Percentiles rank a stretch among this genome's conserved stretches.
These are phyloP conservation scores for Suillus decipiens DNA, from an alignment of 768 basidiomycete species.

Conservation along the genomic window DNA sequence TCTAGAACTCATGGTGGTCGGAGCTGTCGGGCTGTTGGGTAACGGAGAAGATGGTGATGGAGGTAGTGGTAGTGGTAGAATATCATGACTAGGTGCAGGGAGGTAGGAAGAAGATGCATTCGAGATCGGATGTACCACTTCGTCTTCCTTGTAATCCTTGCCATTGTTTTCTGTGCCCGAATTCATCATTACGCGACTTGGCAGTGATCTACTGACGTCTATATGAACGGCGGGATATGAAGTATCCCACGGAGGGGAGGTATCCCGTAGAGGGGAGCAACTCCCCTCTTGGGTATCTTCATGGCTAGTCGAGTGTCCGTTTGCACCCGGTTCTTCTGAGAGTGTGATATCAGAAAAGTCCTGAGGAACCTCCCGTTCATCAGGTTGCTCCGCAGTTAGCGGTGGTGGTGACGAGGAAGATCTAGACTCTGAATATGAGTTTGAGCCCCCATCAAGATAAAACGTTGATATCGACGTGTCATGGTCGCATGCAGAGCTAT, in stretches of 20 bases:
- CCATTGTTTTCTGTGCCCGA: constrained; percentile 1
- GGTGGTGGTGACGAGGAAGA: constrained; percentile 24
- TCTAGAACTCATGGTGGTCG: constrained; percentile 35
- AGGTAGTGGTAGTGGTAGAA: constrained; percentile 28
- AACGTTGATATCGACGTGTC: constrained; percentile 61
- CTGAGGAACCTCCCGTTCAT: constrained; percentile 16
- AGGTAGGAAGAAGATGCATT: constrained; percentile 1
- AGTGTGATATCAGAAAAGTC: constrained; percentile 28
- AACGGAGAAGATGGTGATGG: constrained; percentile 33
- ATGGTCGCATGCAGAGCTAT: constrained; percentile 33
- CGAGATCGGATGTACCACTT: not conserved
- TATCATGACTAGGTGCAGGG: constrained; percentile 15
- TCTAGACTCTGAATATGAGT: constrained; percentile 17
- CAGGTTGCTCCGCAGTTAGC: not conserved
- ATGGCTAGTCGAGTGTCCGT: not conserved
- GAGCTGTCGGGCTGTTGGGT: constrained; percentile 20
- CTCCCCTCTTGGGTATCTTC: constrained; percentile 11
- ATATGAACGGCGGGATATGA: constrained; percentile 47
- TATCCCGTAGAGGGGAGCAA: constrained; percentile 6
- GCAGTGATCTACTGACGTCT: constrained; percentile 40
- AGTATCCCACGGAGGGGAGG: constrained; percentile 16
- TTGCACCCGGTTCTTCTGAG: constrained; percentile 19
- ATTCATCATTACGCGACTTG: constrained; percentile 30
- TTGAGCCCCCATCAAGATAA: constrained; percentile 46
- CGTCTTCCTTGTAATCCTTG: not conserved